Conservation (phyloP, 1,139 yeast species). For the Yamadazyma kanchanaburiensis region DNA sequence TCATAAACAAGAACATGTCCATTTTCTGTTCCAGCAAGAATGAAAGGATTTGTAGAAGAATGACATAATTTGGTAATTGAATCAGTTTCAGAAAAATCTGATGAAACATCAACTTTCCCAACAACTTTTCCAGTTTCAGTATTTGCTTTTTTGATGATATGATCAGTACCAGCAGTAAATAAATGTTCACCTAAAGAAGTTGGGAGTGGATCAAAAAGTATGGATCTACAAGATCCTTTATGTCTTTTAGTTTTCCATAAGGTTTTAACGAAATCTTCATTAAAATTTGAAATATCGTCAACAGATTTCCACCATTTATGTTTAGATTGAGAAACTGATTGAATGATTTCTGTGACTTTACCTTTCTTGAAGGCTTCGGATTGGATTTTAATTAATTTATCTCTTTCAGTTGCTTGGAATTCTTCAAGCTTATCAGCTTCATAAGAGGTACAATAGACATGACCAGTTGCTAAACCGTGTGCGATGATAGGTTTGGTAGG, state of each 20-base stretch:
- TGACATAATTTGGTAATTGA: constrained; percentile 61
- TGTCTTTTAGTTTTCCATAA: constrained; percentile 88
- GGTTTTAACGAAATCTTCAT: constrained; percentile 27
- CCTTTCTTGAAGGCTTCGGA: constrained; percentile 26
- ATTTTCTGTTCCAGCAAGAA: constrained; percentile 76
- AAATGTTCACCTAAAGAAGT: constrained; percentile 48
- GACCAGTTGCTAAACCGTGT: constrained; percentile 80
- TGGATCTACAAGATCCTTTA: constrained; percentile 80
- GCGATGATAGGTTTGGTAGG: constrained; percentile 66
- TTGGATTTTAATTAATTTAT: constrained; percentile 17
- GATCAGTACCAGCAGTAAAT: constrained; percentile 78
- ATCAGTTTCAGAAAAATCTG: constrained; percentile 27
- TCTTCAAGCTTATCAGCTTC: constrained; percentile 44
- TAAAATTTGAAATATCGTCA: constrained; percentile 26
- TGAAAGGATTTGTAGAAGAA: constrained; percentile 59
- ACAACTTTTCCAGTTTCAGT: constrained; percentile 74
- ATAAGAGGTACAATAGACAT: constrained; percentile 56
- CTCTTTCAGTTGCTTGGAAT: constrained; percentile 20
- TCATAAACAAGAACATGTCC: constrained; percentile 68
- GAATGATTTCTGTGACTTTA: constrained; percentile 22
- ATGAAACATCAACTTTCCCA: constrained; percentile 40
- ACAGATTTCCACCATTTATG: constrained; percentile 50
- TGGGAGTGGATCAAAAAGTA: constrained; percentile 58
- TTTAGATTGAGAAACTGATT: constrained; percentile 37
- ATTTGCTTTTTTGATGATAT: constrained; percentile 70